Evolutionary conservation across 106 monocot genomes (phyloP), one percentile per base, ranked within the genome.

Genomic region (Allium sativum): DNA sequence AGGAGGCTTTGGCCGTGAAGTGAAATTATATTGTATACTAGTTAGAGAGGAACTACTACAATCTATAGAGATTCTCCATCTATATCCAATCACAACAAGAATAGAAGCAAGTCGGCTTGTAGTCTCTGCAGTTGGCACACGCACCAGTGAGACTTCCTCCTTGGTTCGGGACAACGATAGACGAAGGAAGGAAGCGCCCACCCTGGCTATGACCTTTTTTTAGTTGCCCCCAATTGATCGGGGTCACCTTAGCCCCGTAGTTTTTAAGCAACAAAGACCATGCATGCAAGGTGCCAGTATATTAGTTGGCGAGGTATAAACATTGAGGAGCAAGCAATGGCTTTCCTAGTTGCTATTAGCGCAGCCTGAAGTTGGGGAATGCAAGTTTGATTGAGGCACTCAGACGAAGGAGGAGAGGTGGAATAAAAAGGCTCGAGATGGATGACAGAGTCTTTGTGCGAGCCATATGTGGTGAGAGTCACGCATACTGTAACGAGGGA

Each of bases 391-490:
- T 66, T 40, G 66, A 52, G 41, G 66, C 17, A 42, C 31, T 5
- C 31, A 1, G 31, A 31, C 4, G 31, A 31, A 31, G 31, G 31
- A 53, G 53, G 66, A 53, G 58, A 68, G 56, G 20, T 68, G 56
- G 67, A 56, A 68, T 43, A 68, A 68, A 65, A 52, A 65, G 21
- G 64, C 50, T 51, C 0, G 50, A 53, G 70, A 61, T 71, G 70
- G 62, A 31, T 31, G 31, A 31, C 1, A 1, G 1, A 31, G 31
- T 31, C 31, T 31, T 31, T 31, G 31, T 31, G 31, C 31, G 31
- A 31, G 31, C 31, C 1, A 5, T 31, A 31, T 31, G 31, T 2
- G 5, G 31, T 31, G 31, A 31, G 31, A 31, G 31, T 31, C 31
- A 5, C 31, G 5, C 31, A 1, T 31, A 31, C 1, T 2, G 54